Evolutionary conservation across 169 alveolate genomes (phyloP), one percentile per base, ranked within the genome.

Genomic region (Plasmodium adleri): DNA sequence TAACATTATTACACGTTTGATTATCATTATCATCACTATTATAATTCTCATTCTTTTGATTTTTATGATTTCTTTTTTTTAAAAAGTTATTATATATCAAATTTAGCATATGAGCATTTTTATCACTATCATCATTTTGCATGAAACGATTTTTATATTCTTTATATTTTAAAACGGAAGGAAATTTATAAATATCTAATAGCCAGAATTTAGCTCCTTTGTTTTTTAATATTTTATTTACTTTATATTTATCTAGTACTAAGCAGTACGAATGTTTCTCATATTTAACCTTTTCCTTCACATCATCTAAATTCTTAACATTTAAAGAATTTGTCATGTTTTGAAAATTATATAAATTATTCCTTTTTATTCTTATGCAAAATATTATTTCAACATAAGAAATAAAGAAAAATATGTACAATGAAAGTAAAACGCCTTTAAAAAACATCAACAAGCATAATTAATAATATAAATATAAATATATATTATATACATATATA

Each of bases 101-200:
- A 28, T 13, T 26, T 28, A 80, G 17, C 2, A 80, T 24, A 56
- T 67, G 20, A 24, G 26, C 60, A 28, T 60, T 26, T n/a, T 68
- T 39, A 39, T 39, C 47, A 9, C 9, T 15, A 32, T 59, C 47
- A 15, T 50, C n/a, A 39, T 39, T 39, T n/a, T 54, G 22, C 10
- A 68, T 2, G 8, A 76, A 58, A 39, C 32, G 0, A 22, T 62
- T 28, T 49, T 80, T 59, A 49, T 80, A 80, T 1, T 80, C 90
- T 6, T 59, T 50, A 8, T 15, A 26, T 3, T 43, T 20, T 47
- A 80, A 50, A 13, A 80, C 90, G 56, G 90, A 80, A n/a, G 90
- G 90, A 50, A 80, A 80, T 47, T 72, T 70, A 28, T 67, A 80
- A n/a, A 80, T 17, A 68, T 68, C 58, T 49, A 80, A 47, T 28